Evolutionary conservation across 1,284 basidiomycete genomes (phyloP).

Genomic region (Cerrena zonata): DNA sequence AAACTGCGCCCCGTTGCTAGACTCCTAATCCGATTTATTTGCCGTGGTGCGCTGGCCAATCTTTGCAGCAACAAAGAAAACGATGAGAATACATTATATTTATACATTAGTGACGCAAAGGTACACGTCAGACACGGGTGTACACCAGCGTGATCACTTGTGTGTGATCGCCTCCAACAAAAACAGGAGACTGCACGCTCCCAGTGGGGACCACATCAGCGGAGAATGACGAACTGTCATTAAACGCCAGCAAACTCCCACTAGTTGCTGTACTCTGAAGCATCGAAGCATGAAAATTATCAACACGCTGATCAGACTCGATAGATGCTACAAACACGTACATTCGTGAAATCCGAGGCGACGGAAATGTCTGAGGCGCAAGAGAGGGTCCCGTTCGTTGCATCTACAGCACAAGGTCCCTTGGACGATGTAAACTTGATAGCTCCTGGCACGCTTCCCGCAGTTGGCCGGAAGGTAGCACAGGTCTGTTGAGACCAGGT

Average conservation of each 20-base stretch:
- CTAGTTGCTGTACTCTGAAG: conserved; percentile 2
- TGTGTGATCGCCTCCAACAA: conserved; percentile 5
- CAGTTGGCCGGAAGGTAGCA: conserved; percentile 10
- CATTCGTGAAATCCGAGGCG: conserved; percentile 8
- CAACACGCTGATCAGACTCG: background rate
- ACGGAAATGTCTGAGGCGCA: conserved; percentile 1
- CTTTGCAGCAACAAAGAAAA: no score
- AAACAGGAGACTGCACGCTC: conserved; percentile 7
- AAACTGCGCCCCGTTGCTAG: no score
- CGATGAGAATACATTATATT: no score
- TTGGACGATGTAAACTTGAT: conserved; percentile 10
- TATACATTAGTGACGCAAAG: no score
- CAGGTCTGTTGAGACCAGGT: conserved; percentile 13
- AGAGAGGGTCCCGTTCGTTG: conserved; percentile 5
- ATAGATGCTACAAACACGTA: background rate
- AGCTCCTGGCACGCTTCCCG: conserved; percentile 4
- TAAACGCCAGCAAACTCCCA: conserved; percentile 9
- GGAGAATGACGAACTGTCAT: conserved; percentile 7
- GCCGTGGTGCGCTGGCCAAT: no score
- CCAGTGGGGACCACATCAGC: conserved; percentile 11
- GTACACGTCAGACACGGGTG: conserved; percentile 3
- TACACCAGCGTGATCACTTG: conserved; percentile 10
- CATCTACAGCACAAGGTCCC: conserved; percentile 9
- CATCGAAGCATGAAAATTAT: no score
- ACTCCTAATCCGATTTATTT: no score